A percentile compares a stretch with the other conserved stretches of the same genome.
Conservation (phyloP, 257 asterid genomes). For the Solanum megistacrolobum region DNA sequence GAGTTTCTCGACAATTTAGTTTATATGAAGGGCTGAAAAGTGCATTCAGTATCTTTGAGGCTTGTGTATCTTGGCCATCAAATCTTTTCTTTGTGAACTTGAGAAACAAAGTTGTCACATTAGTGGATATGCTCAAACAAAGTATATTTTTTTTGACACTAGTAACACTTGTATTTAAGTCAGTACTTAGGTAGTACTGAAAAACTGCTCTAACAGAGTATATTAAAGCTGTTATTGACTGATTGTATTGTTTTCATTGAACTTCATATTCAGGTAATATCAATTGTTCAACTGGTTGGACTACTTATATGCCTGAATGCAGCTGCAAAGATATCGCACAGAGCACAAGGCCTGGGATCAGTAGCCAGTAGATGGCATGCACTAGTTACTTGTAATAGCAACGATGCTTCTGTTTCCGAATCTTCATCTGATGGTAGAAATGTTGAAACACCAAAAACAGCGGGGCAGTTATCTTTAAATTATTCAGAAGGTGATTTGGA, state of each 20-base stretch:
- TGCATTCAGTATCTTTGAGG: background rate
- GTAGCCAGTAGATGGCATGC: slow-evolving; percentile 91
- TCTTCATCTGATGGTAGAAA: slow-evolving; percentile 28
- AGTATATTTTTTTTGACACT: background rate
- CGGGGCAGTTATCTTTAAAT: slow-evolving; percentile 18
- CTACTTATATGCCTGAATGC: slow-evolving; percentile 63
- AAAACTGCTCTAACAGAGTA: background rate
- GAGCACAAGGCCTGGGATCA: slow-evolving; percentile 82
- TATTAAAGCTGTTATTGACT: background rate
- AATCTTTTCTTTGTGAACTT: background rate
- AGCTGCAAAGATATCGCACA: slow-evolving; percentile 83
- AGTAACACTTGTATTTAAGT: background rate
- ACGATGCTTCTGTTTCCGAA: slow-evolving; percentile 31
- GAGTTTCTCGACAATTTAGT: background rate
- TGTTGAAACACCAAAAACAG: slow-evolving; percentile 19
- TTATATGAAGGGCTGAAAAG: background rate
- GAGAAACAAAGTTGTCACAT: background rate
- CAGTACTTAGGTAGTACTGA: background rate
- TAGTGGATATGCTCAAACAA: background rate
- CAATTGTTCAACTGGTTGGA: slow-evolving; percentile 63
- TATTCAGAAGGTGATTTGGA: slow-evolving; percentile 79
- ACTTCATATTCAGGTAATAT: slow-evolving; percentile 39
- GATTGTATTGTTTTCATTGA: background rate
- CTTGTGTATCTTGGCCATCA: background rate
- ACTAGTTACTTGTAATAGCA: slow-evolving; percentile 49